A percentile compares a stretch with the other conserved stretches of the same genome.
Conservation (phyloP, 495 filamentous ascomycete species). For the Lindgomyces ingoldianus region DNA sequence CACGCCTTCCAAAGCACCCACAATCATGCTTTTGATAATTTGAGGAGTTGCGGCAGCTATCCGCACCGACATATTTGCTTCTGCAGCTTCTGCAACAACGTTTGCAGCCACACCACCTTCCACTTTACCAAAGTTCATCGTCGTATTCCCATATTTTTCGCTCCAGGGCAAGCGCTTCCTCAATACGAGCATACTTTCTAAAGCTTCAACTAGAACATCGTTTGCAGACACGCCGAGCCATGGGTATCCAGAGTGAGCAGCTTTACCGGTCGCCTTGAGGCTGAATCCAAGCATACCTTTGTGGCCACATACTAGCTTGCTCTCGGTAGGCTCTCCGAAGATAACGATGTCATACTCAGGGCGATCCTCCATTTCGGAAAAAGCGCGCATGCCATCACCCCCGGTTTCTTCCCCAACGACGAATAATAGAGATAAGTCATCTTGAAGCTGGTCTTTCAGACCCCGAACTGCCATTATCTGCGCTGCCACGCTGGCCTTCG, state of each 20-base stretch:
- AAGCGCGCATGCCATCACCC: constrained; percentile 78
- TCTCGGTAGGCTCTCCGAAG: constrained; percentile 90
- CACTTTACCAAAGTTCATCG: constrained; percentile 78
- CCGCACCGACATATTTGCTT: constrained; percentile 66
- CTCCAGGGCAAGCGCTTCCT: constrained; percentile 65
- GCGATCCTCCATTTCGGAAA: constrained; percentile 55
- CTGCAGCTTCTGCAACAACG: constrained; percentile 75
- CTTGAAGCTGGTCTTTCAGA: constrained; percentile 41
- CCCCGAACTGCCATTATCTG: constrained; percentile 70
- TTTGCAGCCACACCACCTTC: constrained; percentile 84
- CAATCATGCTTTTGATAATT: constrained; percentile 57
- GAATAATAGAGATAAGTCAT: constrained; percentile 71
- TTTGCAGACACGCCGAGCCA: constrained; percentile 80
- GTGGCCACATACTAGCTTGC: constrained; percentile 82
- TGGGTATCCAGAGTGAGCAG: constrained; percentile 88
- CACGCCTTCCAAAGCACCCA: constrained; percentile 54
- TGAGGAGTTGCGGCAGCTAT: constrained; percentile 70
- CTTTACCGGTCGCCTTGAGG: constrained; percentile 68
- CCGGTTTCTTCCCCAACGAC: constrained; percentile 85
- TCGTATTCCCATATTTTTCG: constrained; percentile 79
- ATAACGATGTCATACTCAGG: constrained; percentile 66
- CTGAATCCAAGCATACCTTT: constrained; percentile 74
- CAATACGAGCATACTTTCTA: constrained; percentile 62
- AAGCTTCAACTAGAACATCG: constrained; percentile 67
- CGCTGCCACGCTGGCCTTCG: constrained; percentile 80